Evolutionary conservation across 2,329 filamentous ascomycete species (phyloP).

Genomic region (Davidsoniella neocaledoniae): DNA sequence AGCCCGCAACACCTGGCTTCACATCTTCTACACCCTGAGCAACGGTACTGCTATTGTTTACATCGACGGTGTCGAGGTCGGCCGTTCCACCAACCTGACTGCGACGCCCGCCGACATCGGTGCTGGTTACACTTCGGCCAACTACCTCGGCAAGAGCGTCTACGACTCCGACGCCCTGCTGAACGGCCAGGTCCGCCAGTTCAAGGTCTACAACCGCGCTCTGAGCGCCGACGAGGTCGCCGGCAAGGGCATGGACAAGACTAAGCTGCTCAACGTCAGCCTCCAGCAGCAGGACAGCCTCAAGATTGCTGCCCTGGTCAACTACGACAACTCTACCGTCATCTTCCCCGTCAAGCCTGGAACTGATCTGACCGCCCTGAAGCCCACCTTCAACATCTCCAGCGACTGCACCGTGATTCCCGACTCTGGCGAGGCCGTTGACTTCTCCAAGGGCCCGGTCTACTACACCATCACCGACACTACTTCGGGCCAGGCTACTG

Average conservation of each 20-base stretch:
- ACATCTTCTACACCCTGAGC: slow-evolving; percentile 14
- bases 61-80: slow-evolving; percentile 20
- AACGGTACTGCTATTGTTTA: slow-evolving; percentile 16
- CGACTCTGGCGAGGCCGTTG: slow-evolving; percentile 13
- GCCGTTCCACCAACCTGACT: slow-evolving; percentile 1
- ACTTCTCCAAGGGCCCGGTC: slow-evolving; percentile 12
- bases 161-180: slow-evolving; percentile 15
- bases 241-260: slow-evolving; percentile 5
- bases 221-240: slow-evolving; percentile 14
- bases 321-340: slow-evolving; percentile 12
- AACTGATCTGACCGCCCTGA: slow-evolving; percentile 13
- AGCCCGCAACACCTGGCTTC: slow-evolving; percentile 14
- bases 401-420: slow-evolving; percentile 14
- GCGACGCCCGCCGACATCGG: slow-evolving; percentile 14
- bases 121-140: slow-evolving; percentile 14
- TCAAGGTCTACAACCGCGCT: slow-evolving; percentile 16
- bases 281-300: slow-evolving; percentile 12
- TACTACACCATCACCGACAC: slow-evolving; percentile 13
- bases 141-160: slow-evolving; percentile 15
- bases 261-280: slow-evolving; percentile 11
- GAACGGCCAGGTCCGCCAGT: slow-evolving; percentile 15
- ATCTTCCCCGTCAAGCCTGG: slow-evolving; percentile 15
- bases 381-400: slow-evolving; percentile 14
- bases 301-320: slow-evolving; percentile 14
- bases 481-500: neutral